Percentiles rank a stretch among this genome's conserved stretches.
Conservation (phyloP, 495 filamentous ascomycete species). For the Aspergillus nidulans region DNA sequence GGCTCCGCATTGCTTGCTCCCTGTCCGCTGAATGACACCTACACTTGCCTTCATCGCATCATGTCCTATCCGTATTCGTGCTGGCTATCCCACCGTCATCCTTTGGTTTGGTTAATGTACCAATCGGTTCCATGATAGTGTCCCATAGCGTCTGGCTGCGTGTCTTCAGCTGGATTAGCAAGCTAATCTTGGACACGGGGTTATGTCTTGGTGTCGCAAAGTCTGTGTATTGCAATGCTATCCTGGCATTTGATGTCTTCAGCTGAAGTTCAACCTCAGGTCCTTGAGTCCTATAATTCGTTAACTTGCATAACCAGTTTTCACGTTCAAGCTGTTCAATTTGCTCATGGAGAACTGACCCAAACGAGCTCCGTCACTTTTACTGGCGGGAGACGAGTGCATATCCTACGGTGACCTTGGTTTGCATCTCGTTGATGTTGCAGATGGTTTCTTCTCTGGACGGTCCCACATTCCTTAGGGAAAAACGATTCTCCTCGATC, state of each 20-base stretch:
- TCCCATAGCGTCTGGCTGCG: background rate
- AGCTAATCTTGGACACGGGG: background rate
- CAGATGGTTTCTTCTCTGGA: background rate
- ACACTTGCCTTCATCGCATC: background rate
- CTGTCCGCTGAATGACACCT: slow-evolving; percentile 14
- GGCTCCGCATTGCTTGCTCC: background rate
- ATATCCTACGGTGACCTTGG: background rate
- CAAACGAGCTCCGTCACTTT: background rate
- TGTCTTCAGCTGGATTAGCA: background rate
- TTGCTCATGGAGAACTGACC: background rate
- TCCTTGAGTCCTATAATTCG: too few relatives aligned
- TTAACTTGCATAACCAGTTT: too few relatives aligned
- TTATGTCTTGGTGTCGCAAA: background rate
- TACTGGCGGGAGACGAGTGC: background rate
- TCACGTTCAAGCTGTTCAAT: too few relatives aligned
- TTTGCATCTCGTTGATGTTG: background rate
- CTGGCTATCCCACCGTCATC: background rate
- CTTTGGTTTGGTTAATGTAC: background rate
- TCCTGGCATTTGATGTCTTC: background rate
- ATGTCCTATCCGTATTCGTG: background rate
- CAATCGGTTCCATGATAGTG: background rate
- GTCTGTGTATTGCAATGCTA: background rate
- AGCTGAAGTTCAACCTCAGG: background rate
- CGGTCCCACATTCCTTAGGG: background rate
- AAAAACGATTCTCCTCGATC: background rate